Base-by-base conservation (phyloP, 2,329 filamentous ascomycete species). In the Pseudocercospora fijiensis region DNA sequence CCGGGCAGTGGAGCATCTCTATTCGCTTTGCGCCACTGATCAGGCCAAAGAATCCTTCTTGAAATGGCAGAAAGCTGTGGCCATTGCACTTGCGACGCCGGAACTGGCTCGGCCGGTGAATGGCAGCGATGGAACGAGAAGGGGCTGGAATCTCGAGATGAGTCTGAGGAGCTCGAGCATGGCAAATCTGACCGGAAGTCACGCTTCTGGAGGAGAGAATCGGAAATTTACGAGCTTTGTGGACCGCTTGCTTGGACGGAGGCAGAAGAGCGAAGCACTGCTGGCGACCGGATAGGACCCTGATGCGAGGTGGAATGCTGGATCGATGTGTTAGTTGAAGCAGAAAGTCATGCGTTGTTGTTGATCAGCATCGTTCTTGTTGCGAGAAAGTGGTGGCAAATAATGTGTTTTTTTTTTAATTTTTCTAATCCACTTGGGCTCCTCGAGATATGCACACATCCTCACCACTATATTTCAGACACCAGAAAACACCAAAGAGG, bases 181-280 rank as follows among this genome's bases (percentile, higher is more conserved):
- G 28, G 52, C 52, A 6, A 56, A 56, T 22, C 8, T 56, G 52
- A 37, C 52, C 1, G 52, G 58, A 26, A 9, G 66, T 30, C 16
- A 56, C 52, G 57, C 52, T 58, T n/a, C 45, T 58, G 20, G 66
- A 63, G 58, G 55, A 47, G 51, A 68, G 74, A 57, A 75, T 74
- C 65, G 64, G 65, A 57, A 72, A 65, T 18, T 75, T 64, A 65
- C 67, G 56, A 71, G 66, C 13, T 75, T 77, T 51, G 71, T 77
- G 67, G 74, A 76, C 59, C 70, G 72, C n/a, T 64, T 76, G 64
- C 63, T 76, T 45, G 76, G 75, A 3, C 71, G 71, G 64, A 65
- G 63, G 43, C 67, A 68, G 65, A 70, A 65, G 57, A 61, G 59
- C 37, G 43, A 49, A 13, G 56, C 56, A 16, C 24, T 49, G 30